These are phyloP conservation scores for Aspergillus sp. DNA, from an alignment of 2,329 filamentous ascomycete genomes.

Conservation along the genomic window DNA sequence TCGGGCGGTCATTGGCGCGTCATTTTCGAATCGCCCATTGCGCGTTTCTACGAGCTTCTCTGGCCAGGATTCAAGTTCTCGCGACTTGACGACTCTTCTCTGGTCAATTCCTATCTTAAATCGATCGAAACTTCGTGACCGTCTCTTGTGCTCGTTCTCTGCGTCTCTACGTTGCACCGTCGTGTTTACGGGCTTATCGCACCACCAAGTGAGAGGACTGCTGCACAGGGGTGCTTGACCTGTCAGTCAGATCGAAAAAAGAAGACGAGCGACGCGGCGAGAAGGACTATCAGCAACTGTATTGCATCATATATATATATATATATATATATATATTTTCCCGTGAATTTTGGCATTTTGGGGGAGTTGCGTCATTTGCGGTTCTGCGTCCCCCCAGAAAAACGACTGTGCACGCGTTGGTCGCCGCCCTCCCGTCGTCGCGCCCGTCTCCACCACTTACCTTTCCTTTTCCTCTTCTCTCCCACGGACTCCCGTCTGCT, in stretches of 20 bases:
- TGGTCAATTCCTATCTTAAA: background rate
- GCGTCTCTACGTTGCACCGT: background rate
- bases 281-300: background rate
- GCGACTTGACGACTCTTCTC: too few relatives aligned
- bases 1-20: background rate
- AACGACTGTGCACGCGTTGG: slow-evolving; percentile 18
- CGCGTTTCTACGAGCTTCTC: background rate
- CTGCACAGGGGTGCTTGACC: background rate
- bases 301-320: background rate
- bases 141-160: background rate
- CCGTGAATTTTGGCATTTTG: background rate
- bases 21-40: background rate
- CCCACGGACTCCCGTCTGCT: slow-evolving; percentile 21
- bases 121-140: background rate
- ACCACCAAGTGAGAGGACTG: background rate
- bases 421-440: slow-evolving; percentile 20
- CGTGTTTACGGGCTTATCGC: background rate
- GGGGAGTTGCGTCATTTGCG: background rate
- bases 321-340: background rate
- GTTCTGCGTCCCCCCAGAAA: background rate
- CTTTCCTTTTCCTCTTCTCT: slow-evolving; percentile 10
- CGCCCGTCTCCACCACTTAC: slow-evolving; percentile 22
- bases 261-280: background rate
- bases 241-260: background rate
- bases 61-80: background rate